phyloP scores from a whole-genome alignment of 2,329 filamentous ascomycete species.

The Didymella glomerata region DNA sequence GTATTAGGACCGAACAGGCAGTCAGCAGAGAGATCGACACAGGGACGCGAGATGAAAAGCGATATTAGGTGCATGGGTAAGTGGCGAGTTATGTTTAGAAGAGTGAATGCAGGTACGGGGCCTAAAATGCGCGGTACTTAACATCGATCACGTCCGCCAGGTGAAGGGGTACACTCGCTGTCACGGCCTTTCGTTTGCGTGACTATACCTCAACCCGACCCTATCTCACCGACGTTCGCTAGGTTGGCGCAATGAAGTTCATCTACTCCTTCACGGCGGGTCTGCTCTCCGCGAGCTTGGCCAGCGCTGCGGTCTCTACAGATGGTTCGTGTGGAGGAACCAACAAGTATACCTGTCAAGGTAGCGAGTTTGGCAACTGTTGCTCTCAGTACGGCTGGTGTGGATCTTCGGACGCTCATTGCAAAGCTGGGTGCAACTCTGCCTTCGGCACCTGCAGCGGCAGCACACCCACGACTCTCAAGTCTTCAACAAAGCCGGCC shows the following conservation, averaged over 20 bases:
- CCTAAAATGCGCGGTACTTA: conserved; percentile 12
- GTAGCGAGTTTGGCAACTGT: conserved; percentile 55
- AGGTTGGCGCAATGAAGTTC: conserved; percentile 30
- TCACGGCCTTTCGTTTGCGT: conserved; percentile 9
- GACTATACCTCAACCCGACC: neutral
- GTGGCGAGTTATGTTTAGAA: conserved; percentile 24
- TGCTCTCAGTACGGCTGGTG: conserved; percentile 57
- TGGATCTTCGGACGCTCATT: conserved; percentile 42
- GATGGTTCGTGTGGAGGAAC: conserved; percentile 55
- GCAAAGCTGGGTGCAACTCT: conserved; percentile 43
- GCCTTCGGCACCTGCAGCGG: conserved; percentile 43
- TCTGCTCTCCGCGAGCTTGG: conserved; percentile 31
- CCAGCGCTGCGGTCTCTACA: conserved; percentile 44
- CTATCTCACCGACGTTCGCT: neutral
- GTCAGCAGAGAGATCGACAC: conserved; percentile 18
- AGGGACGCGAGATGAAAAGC: conserved; percentile 18
- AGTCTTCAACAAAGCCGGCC: conserved; percentile 20
- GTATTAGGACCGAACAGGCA: conserved; percentile 18
- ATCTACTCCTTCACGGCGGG: conserved; percentile 30
- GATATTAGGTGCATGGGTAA: conserved; percentile 20
- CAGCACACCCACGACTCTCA: conserved; percentile 22
- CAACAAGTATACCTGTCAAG: conserved; percentile 54
- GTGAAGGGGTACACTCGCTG: conserved; percentile 4
- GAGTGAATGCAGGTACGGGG: conserved; percentile 14
- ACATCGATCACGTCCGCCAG: conserved; percentile 4